Conservation (phyloP, 2,329 filamentous ascomycete genomes). For the Ophiostoma himal-ulmi region DNA sequence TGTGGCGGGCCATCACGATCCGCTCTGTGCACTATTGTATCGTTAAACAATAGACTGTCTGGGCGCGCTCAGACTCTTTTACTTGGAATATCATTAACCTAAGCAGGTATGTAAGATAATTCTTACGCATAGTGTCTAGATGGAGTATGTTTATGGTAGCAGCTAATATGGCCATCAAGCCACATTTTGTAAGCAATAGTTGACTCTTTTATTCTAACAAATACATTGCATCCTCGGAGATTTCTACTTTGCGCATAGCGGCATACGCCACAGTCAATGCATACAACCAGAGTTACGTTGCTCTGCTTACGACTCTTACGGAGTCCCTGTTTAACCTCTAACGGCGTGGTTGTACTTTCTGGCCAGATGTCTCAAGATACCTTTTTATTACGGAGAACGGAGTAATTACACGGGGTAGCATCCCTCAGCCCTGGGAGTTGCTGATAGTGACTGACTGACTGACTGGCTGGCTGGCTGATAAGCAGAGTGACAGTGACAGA, state of each 20-base stretch:
- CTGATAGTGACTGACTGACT: not conserved
- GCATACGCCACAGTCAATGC: not conserved
- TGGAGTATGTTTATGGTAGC: not conserved
- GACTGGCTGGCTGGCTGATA: not conserved
- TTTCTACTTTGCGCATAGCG: not conserved
- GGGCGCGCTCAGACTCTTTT: constrained; percentile 3
- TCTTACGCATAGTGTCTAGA: not conserved
- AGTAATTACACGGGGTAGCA: not conserved
- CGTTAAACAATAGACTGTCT: not conserved
- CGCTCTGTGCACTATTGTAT: not conserved
- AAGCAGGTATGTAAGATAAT: not conserved
- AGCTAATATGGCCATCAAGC: not conserved
- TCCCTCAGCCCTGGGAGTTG: not conserved
- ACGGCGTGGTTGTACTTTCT: too few species aligned
- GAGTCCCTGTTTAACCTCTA: not conserved
- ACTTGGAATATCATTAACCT: not conserved
- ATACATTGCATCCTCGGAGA: too few species aligned
- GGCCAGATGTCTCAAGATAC: too few species aligned
- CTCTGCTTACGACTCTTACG: not conserved
- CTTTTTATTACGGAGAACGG: too few species aligned
- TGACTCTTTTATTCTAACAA: not conserved
- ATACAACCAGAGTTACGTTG: not conserved
- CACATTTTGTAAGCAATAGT: not conserved
- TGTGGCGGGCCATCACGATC: constrained; percentile 7
- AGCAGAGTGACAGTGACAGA: not conserved